Base-by-base conservation (phyloP, 768 basidiomycete species). In the Naganishia antarctica region DNA sequence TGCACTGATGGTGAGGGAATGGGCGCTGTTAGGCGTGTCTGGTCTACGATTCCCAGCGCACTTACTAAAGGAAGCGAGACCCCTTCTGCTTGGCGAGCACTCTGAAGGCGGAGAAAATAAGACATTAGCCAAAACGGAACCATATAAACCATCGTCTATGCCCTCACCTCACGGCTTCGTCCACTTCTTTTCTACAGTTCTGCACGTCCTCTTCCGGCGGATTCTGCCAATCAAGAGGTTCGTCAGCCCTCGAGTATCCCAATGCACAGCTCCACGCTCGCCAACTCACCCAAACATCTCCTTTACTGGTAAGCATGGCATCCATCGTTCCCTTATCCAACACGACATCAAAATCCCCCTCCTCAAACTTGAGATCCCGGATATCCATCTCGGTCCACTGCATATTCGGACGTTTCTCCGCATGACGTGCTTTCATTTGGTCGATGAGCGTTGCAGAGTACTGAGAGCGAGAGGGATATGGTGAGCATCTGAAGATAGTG, bases 251-350 rank as follows among this genome's bases (percentile, higher is more conserved):
- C 8, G 37, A 46, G 9, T n/a, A n/a, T n/a, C 57, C 6, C 53
- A 23, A 18, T 16, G 41, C 15, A 45, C 46, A 12, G 25, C 31
- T 31, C 23, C 6, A 25, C n/a, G 26, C 13, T 37, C 21, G 28
- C 18, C 7, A 13, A 66, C 77, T 44, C 59, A 77, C 77, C 77
- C 77, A 78, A 53, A 75, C 74, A 70, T 78, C 77, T 0, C 76
- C 75, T 60, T 77, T 77, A 4, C 70, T 76, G 21, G 76, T 77
- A 58, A 78, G 66, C 74, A 78, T 76, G 0, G 76, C 76, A 62
- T 77, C 73, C 76, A 77, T 76, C 4, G 74, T 75, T 0, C 74
- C 76, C 74, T 79, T 79, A 67, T 79, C 78, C 15, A 79, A 70
- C 15, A 76, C 73, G 43, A 79, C 64, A 49, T 79, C 78, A 59